Conservation (phyloP, 352 stramenopile species). For the Thraustotheca clavata region DNA sequence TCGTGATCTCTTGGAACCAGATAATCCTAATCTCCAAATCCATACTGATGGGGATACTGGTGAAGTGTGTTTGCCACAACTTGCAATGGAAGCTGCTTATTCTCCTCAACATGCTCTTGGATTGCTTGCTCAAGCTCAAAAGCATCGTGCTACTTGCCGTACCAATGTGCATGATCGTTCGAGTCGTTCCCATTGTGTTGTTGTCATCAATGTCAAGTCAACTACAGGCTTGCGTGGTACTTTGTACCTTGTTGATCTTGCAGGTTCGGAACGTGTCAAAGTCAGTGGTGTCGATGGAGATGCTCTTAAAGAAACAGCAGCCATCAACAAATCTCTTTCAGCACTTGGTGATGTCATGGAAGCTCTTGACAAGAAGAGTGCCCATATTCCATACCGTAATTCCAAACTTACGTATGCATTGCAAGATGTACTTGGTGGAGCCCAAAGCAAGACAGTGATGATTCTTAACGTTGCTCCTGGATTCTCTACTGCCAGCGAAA, state of each 20-base stretch:
- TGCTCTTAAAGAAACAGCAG: conserved; percentile 64
- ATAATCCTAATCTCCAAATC: conserved; percentile 62
- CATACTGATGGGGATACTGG: conserved; percentile 52
- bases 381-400: conserved; percentile 95
- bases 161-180: conserved; percentile 87
- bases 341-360: conserved; percentile 91
- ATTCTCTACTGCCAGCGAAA: conserved; percentile 74
- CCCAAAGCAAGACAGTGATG: conserved; percentile 89
- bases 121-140: conserved; percentile 51
- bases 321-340: conserved; percentile 87
- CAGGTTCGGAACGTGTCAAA: conserved; percentile 88
- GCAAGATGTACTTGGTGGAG: conserved; percentile 86
- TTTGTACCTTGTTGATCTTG: conserved; percentile 89
- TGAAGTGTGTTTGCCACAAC: conserved; percentile 62
- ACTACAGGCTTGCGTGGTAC: conserved; percentile 70
- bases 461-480: conserved; percentile 88
- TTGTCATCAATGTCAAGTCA: conserved; percentile 87
- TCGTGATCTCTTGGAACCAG: conserved; percentile 70
- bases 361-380: conserved; percentile 83
- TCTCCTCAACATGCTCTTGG: conserved; percentile 59
- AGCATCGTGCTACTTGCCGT: conserved; percentile 70
- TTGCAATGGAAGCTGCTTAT: conserved; percentile 62
- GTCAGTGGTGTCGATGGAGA: conserved; percentile 83
- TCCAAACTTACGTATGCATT: conserved; percentile 97
- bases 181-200: conserved; percentile 88